Evolutionary conservation across 2,329 filamentous ascomycete species (phyloP), one percentile per base, ranked within the genome.

Genomic region (Scedosporium dehoogii): DNA sequence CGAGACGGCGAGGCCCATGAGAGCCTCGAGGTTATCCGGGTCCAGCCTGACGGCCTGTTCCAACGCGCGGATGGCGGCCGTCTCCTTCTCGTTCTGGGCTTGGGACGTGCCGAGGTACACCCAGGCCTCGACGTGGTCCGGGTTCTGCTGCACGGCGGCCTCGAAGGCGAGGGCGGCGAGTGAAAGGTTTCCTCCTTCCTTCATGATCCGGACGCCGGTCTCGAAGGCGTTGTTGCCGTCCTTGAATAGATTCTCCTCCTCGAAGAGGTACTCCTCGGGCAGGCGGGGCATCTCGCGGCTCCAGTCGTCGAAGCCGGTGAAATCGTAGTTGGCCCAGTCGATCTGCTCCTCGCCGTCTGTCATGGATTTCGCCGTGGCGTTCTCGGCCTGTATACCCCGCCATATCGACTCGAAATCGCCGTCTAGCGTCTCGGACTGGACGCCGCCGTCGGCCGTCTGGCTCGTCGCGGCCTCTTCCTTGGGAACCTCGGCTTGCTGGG

Each of bases 81-180:
- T 89, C 74, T 99, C 94, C 78, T 99, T 99, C 75, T 99, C 94
- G 74, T 99, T 99, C 74, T 99, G 94, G 21, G 94, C 94, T 76
- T 99, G 94, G 18, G 92, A 90, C 61, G 89, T 88, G 61, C 94
- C 94, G 38, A 99, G 84, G 69, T 92, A 88, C 9, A 92, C 91
- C 94, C 94, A 99, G 2, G 94, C 94, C 62, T 96, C 90, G 44
- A 93, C 86, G 73, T 97, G 93, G 62, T 88, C 81, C 0, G 91
- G 85, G 65, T 96, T 86, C 76, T 93, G 92, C 74, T 97, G 92
- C 4, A 93, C 91, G 1, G 94, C 94, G 18, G 94, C 92, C 76
- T 99, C 94, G 69, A 99, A 99, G 0, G 94, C 94, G 58, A 99
- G 79, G 0, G 94, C 92, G 6, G 94, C 94, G 21, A 99, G 80